Percentiles rank a stretch among this genome's conserved stretches.
These are phyloP conservation scores for Termitomyces sp. DNA, from an alignment of 1,284 basidiomycete species.

Conservation along the genomic window DNA sequence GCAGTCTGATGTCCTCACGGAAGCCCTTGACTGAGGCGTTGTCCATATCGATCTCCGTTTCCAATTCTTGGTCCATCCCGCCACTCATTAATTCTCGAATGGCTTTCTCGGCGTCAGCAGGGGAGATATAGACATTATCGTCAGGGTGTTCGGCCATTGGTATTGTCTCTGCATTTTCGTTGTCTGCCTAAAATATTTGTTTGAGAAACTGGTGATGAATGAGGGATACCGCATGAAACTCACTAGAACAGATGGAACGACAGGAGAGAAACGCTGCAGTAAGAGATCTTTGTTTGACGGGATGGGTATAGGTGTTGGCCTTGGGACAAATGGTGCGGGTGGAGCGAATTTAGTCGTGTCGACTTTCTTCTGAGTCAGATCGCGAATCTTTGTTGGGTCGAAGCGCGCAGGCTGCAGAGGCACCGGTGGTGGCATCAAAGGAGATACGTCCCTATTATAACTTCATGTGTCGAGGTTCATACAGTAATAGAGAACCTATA, in stretches of 20 bases:
- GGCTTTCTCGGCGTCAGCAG: conserved; percentile 58
- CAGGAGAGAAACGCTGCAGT: conserved; percentile 2
- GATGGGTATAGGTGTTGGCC: conserved; percentile 19
- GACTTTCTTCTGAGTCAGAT: conserved; percentile 13
- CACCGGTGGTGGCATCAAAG: not conserved
- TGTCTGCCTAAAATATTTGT: not conserved
- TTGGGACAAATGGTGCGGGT: conserved; percentile 3
- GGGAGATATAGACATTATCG: conserved; percentile 26
- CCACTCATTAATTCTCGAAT: conserved; percentile 56
- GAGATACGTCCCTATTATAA: not conserved
- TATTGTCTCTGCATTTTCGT: conserved; percentile 22
- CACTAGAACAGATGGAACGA: not conserved
- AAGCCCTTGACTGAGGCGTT: conserved; percentile 74
- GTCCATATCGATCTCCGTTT: conserved; percentile 55
- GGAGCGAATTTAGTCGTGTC: conserved; percentile 9
- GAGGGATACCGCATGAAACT: not conserved
- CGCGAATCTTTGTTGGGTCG: conserved; percentile 9
- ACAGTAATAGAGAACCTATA: not conserved
- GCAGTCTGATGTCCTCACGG: conserved; percentile 58
- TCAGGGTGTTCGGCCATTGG: conserved; percentile 23
- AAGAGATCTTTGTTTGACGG: conserved; percentile 25
- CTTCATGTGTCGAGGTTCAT: not conserved
- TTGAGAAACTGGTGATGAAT: not conserved
- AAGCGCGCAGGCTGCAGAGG: not conserved
- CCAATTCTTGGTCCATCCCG: conserved; percentile 45